A percentile compares a stretch with the other conserved stretches of the same genome.
phyloP scores from a whole-genome alignment of 345 rosid genomes.

The Ailanthus altissimus region DNA sequence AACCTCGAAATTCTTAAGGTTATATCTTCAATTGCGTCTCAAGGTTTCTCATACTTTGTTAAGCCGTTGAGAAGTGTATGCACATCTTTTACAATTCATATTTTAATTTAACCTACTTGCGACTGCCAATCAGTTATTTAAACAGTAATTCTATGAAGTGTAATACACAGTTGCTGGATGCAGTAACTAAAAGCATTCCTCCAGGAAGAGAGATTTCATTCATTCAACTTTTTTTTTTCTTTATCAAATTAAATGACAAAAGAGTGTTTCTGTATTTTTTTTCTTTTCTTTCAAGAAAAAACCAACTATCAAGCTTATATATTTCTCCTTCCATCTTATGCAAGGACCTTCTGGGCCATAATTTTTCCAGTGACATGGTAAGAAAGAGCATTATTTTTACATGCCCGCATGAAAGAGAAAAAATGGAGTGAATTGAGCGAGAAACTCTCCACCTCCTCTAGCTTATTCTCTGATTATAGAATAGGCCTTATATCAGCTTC shows the following conservation, averaged over 20 bases:
- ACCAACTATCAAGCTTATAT: constrained; percentile 19
- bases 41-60: too few species aligned
- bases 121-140: too few species aligned
- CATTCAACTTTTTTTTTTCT: constrained; percentile 11
- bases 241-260: constrained; percentile 24
- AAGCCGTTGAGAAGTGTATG: too few species aligned
- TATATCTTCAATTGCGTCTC: too few species aligned
- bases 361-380: constrained; percentile 18
- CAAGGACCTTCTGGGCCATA: constrained; percentile 19
- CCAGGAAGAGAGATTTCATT: constrained; percentile 13
- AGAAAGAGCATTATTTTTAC: constrained; percentile 20
- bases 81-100: too few species aligned
- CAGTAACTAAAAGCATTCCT: background rate
- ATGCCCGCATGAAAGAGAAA: constrained; percentile 17
- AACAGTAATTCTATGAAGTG: too few species aligned
- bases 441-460: constrained; percentile 40
- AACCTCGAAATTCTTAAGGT: too few species aligned
- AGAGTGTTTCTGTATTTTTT: constrained; percentile 14
- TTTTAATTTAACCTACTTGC: too few species aligned
- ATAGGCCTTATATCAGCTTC: constrained; percentile 29
- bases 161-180: too few species aligned
- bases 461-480: constrained; percentile 24
- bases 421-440: constrained; percentile 41
- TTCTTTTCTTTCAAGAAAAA: constrained; percentile 34
- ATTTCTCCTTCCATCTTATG: constrained; percentile 13